Percentiles rank a stretch among this genome's conserved stretches.
Conservation (phyloP, 352 stramenopile genomes). For the Pythium sp. region DNA sequence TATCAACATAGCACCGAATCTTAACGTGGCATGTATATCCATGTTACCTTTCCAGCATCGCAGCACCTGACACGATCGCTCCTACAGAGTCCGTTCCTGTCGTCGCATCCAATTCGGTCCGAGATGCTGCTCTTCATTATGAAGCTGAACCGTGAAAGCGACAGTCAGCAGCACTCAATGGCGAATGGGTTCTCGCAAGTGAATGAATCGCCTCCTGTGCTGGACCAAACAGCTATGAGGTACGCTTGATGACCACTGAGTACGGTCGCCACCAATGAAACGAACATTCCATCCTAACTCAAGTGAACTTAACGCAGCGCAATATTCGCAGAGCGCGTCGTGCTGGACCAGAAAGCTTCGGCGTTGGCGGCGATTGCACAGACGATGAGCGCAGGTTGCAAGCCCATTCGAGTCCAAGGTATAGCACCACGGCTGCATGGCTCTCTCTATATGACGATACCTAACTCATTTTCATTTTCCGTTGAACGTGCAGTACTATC, state of each 20-base stretch:
- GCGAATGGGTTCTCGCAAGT: neutral
- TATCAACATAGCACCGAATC: neutral
- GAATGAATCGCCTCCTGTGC: neutral
- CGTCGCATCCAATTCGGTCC: constrained; percentile 40
- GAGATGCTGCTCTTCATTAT: constrained; percentile 36
- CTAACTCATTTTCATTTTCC: neutral
- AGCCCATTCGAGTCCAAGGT: constrained; percentile 41
- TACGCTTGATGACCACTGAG: neutral
- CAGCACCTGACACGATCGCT: constrained; percentile 40
- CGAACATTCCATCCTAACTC: neutral
- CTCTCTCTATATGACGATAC: neutral
- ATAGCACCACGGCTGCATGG: neutral
- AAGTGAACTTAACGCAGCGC: constrained; percentile 16
- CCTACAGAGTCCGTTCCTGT: constrained; percentile 50
- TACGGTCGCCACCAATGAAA: neutral
- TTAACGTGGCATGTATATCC: neutral
- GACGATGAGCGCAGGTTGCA: constrained; percentile 27
- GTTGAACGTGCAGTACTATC: constrained; percentile 25
- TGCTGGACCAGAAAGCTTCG: constrained; percentile 20
- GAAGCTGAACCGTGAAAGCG: constrained; percentile 18
- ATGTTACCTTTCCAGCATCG: constrained; percentile 16
- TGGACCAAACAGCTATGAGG: neutral
- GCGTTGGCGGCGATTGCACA: constrained; percentile 32
- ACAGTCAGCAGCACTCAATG: neutral
- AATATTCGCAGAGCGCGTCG: constrained; percentile 25